phyloP scores from a whole-genome alignment of 257 asterid species.

The Hygrophila difformis region DNA sequence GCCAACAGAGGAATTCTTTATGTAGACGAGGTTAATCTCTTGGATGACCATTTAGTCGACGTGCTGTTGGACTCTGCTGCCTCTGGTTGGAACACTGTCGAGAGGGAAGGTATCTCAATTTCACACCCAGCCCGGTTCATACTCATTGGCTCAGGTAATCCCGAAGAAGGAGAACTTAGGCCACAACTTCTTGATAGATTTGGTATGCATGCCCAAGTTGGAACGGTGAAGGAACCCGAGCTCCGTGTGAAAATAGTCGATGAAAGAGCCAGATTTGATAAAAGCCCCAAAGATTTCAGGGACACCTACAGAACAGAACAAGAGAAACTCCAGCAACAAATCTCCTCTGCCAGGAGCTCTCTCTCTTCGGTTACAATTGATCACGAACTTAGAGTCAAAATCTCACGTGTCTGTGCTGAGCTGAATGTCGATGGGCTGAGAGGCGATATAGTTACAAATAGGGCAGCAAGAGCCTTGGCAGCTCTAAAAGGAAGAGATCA shows the following conservation, averaged over 20 bases:
- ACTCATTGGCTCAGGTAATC: conserved; percentile 87
- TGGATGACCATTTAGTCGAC: conserved; percentile 91
- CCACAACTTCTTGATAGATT: conserved; percentile 97
- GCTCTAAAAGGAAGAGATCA: conserved; percentile 78
- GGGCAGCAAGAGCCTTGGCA: conserved; percentile 90
- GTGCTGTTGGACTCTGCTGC: conserved; percentile 90
- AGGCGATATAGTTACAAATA: conserved; percentile 82
- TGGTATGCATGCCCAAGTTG: conserved; percentile 97
- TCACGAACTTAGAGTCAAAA: conserved; percentile 70
- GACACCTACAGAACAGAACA: conserved; percentile 64
- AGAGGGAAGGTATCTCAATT: conserved; percentile 87
- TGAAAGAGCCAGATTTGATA: conserved; percentile 81
- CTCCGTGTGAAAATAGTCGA: conserved; percentile 91
- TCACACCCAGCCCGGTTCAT: conserved; percentile 92
- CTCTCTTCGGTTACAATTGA: conserved; percentile 61
- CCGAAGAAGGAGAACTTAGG: conserved; percentile 94
- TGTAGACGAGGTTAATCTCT: conserved; percentile 86
- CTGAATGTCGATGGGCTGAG: conserved; percentile 86
- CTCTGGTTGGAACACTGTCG: conserved; percentile 96
- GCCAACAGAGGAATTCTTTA: conserved; percentile 86
- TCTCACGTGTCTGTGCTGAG: conserved; percentile 81
- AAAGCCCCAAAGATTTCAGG: conserved; percentile 68
- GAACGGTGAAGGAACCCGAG: conserved; percentile 83
- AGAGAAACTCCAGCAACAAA: conserved; percentile 74
- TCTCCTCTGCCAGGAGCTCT: conserved; percentile 46